Base-by-base conservation (phyloP, 179 eudicot genomes). In the Silene coronaria region DNA sequence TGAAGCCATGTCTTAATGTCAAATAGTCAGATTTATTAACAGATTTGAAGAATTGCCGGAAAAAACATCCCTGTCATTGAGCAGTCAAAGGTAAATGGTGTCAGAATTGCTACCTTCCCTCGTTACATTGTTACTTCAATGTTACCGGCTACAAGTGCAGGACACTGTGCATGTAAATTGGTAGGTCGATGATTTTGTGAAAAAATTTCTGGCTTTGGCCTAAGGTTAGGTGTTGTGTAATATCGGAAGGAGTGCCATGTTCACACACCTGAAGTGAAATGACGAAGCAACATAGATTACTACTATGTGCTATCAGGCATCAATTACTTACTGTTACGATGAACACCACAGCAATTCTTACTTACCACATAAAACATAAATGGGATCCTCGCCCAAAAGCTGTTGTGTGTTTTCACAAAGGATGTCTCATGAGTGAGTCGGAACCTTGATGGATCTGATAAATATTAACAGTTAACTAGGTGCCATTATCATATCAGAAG, bases 391-490 rank as follows among this genome's bases (percentile, higher is more conserved):
- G 97, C 86, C 97, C 97, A 95, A 81, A 84, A 89, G 76, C 90
- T 85, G 69, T 84, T 87, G 79, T 95, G 99, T 2, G 88, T 82
- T 85, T 86, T 92, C 75, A 95, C 97, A 85, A 95, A 95, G 30
- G 99, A 89, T 72, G 97, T 95, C 82, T 92, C 91, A 7, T 91
- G 96, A 10, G 89, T 82, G 46, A 95, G 87, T 88, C 99, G 86
- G 76, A 95, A 88, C 79, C 96, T 91, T 59, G 96, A 88, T 69
- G 88, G 83, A 83, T 85, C 88, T 85, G 79, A 46, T 12, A 71
- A 59, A 78, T 21, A 70, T 21, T 68, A 46, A 59, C 9, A 62
- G 22, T n/a, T 26, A n/a, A 73, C 36, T 9, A 51, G 2, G 23
- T 19, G 6, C 27, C 9, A 55, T 75, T 27, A 76, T 67, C 71